These are phyloP conservation scores for Yamadazyma laniorum DNA, from an alignment of 805 yeast genomes.

Conservation along the genomic window DNA sequence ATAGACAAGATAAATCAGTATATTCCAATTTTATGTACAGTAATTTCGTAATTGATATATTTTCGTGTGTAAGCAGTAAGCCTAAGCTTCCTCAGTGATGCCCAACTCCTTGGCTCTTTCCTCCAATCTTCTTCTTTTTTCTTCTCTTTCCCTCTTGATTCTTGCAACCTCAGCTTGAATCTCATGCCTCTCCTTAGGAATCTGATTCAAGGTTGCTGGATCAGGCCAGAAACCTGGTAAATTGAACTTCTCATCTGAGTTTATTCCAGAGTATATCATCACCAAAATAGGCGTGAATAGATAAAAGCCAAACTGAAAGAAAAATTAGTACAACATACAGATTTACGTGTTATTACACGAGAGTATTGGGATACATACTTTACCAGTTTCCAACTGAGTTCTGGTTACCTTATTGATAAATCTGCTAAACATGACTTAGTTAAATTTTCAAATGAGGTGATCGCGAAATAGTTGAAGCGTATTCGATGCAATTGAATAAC, in stretches of 20 bases:
- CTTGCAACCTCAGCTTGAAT: slow-evolving; percentile 89
- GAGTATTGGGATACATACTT: slow-evolving; percentile 37
- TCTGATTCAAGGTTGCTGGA: slow-evolving; percentile 83
- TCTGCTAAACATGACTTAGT: slow-evolving; percentile 21
- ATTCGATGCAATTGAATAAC: background rate
- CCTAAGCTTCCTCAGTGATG: slow-evolving; percentile 44
- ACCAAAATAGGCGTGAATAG: slow-evolving; percentile 83
- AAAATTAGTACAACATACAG: slow-evolving; percentile 12
- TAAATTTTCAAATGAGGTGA: slow-evolving; percentile 1
- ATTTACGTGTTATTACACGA: no score
- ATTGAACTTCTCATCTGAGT: slow-evolving; percentile 84
- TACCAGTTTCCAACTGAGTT: slow-evolving; percentile 44
- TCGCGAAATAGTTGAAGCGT: slow-evolving; percentile 1
- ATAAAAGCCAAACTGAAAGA: slow-evolving; percentile 78
- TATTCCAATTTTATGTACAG: background rate
- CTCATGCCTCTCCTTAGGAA: slow-evolving; percentile 91
- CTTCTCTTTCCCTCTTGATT: slow-evolving; percentile 71
- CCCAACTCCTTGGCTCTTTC: slow-evolving; percentile 69
- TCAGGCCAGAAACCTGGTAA: slow-evolving; percentile 98
- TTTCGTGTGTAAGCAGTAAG: background rate
- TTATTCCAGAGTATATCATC: slow-evolving; percentile 91
- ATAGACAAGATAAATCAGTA: background rate
- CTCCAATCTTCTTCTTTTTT: slow-evolving; percentile 70
- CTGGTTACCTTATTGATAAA: slow-evolving; percentile 38
- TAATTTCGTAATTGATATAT: background rate